Conservation (phyloP, 305 asterid species). For the Ilex paraguariensis region DNA sequence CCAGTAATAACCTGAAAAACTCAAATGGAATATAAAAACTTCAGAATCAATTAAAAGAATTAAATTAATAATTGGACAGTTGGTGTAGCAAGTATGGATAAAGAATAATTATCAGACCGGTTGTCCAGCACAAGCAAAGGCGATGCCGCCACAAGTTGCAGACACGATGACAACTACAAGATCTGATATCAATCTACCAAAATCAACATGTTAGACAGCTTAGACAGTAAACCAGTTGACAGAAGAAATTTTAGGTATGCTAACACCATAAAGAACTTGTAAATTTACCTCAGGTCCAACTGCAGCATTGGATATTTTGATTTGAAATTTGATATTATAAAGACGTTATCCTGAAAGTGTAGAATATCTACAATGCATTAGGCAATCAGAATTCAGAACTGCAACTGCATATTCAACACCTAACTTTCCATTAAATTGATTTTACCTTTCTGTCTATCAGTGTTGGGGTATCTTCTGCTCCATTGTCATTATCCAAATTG, state of each 20-base stretch:
- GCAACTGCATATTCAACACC: slow-evolving; percentile 5
- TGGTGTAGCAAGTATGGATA: slow-evolving; percentile 2
- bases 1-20: slow-evolving; percentile 84
- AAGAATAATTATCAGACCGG: slow-evolving; percentile 59
- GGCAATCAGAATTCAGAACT: slow-evolving; percentile 8
- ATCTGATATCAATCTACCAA: slow-evolving; percentile 86
- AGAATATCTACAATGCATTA: slow-evolving; percentile 9
- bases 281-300: slow-evolving; percentile 77
- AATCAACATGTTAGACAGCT: slow-evolving; percentile 22
- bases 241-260: neutral
- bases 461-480: slow-evolving; percentile 94
- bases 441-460: slow-evolving; percentile 91
- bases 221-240: slow-evolving; percentile 15
- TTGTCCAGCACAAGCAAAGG: slow-evolving; percentile 99
- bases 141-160: slow-evolving; percentile 99
- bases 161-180: slow-evolving; percentile 96
- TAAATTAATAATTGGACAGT: neutral
- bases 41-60: slow-evolving; percentile 10
- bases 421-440: neutral
- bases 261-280: slow-evolving; percentile 14
- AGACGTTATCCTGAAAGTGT: slow-evolving; percentile 76
- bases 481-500: slow-evolving; percentile 93
- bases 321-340: slow-evolving; percentile 95
- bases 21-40: slow-evolving; percentile 16
- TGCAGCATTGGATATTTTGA: slow-evolving; percentile 95